Percentiles rank a stretch among this genome's conserved stretches.
phyloP scores from a whole-genome alignment of 2,329 filamentous ascomycete genomes.

The Talaromyces sp. region DNA sequence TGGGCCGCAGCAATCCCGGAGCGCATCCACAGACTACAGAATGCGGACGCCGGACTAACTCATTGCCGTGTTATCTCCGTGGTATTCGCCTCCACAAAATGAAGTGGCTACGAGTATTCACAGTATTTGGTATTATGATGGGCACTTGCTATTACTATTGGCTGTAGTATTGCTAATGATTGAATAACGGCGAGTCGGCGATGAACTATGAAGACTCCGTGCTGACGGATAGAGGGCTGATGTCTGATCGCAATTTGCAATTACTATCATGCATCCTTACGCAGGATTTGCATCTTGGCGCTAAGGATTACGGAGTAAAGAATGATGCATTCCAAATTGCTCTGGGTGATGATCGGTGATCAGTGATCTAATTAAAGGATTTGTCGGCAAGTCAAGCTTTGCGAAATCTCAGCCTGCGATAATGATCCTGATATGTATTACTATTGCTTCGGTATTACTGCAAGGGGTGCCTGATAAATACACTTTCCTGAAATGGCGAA shows the following conservation, averaged over 20 bases:
- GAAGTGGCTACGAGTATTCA: not conserved
- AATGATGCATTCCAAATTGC: not conserved
- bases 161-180: not conserved
- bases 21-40: not conserved
- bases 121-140: not conserved
- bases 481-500: not conserved
- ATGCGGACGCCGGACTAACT: not conserved
- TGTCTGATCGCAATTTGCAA: not conserved
- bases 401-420: not conserved
- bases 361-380: no score
- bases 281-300: not conserved
- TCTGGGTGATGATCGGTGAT: not conserved
- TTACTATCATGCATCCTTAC: not conserved
- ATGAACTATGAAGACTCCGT: not conserved
- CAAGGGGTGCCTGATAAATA: not conserved
- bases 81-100: not conserved
- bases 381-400: not conserved
- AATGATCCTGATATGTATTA: not conserved
- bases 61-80: not conserved
- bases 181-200: not conserved
- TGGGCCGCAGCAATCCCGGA: not conserved
- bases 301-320: not conserved
- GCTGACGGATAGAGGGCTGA: not conserved
- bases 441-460: not conserved
- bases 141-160: not conserved